A percentile compares a stretch with the other conserved stretches of the same genome.
phyloP scores from a whole-genome alignment of 768 basidiomycete species.

The Kwoniella shandongensis region DNA sequence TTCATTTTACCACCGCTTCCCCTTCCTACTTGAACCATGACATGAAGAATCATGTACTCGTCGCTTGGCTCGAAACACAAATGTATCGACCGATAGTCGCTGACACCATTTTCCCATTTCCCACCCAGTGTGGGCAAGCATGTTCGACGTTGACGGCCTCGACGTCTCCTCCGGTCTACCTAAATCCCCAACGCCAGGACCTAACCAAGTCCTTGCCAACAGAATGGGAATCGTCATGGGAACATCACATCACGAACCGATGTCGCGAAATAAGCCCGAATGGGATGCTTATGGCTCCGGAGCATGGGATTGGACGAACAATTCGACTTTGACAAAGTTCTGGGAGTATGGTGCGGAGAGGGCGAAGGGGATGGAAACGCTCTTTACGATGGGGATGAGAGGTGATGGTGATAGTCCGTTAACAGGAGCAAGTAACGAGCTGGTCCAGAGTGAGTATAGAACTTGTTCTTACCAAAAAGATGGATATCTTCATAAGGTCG shows the following conservation, averaged over 20 bases:
- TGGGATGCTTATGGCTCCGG: conserved; percentile 63
- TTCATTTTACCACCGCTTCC: no score
- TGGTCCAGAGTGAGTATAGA: conserved; percentile 35
- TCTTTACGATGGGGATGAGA: conserved; percentile 68
- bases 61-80: no score
- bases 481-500: not conserved
- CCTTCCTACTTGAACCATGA: no score
- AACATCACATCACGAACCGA: conserved; percentile 71
- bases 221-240: conserved; percentile 71
- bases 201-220: conserved; percentile 66
- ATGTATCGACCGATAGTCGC: no score
- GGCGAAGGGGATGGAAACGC: conserved; percentile 63
- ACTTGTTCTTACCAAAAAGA: conserved; percentile 56
- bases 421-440: conserved; percentile 38
- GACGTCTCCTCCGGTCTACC: conserved; percentile 55
- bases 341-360: conserved; percentile 66
- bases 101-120: no score
- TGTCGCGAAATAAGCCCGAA: conserved; percentile 70
- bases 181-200: conserved; percentile 61
- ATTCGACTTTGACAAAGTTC: conserved; percentile 62
- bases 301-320: conserved; percentile 64
- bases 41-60: no score
- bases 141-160: conserved; percentile 36
- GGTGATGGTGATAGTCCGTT: conserved; percentile 57
- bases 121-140: conserved; percentile 23